A percentile compares a stretch with the other conserved stretches of the same genome.
Conservation (phyloP, 139 green algal species). For the Chlorella vulgaris region DNA sequence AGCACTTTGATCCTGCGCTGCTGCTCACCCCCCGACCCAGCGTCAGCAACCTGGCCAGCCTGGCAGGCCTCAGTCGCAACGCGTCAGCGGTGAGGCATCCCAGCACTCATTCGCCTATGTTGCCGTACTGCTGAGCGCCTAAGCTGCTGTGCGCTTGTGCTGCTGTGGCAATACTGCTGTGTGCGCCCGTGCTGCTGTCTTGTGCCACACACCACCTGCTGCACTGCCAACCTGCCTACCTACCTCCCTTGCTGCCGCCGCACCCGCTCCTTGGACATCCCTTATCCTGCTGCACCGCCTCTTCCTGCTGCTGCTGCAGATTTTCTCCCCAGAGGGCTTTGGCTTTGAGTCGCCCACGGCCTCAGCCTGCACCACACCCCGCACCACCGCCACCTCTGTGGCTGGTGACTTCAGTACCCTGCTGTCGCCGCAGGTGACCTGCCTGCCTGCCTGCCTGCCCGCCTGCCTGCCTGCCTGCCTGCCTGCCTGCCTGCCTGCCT, state of each 20-base stretch:
- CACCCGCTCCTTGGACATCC: too few relatives aligned
- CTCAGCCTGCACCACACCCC: neutral
- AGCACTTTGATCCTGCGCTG: constrained; percentile 10
- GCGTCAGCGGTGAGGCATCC: neutral
- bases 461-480: too few relatives aligned
- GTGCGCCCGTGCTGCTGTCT: neutral
- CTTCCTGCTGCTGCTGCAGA: neutral
- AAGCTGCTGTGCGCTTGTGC: neutral
- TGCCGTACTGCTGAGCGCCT: neutral
- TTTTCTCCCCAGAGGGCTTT: constrained; percentile 11
- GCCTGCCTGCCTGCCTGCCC: too few relatives aligned
- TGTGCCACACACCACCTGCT: neutral
- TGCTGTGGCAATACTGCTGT: neutral
- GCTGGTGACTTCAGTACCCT: neutral
- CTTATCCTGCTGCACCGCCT: too few relatives aligned
- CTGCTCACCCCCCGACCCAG: constrained; percentile 17
- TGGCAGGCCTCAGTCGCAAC: neutral
- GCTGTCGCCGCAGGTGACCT: constrained; percentile 17
- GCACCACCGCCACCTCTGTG: neutral
- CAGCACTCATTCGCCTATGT: neutral
- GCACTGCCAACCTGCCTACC: too few relatives aligned
- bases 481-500: too few relatives aligned
- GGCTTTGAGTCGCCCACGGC: neutral
- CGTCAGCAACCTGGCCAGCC: neutral
- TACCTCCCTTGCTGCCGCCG: too few relatives aligned